Percentiles rank a stretch among this genome's conserved stretches.
Evolutionary conservation across 345 rosid genomes (phyloP).

Genomic region (Salix viminalis): DNA sequence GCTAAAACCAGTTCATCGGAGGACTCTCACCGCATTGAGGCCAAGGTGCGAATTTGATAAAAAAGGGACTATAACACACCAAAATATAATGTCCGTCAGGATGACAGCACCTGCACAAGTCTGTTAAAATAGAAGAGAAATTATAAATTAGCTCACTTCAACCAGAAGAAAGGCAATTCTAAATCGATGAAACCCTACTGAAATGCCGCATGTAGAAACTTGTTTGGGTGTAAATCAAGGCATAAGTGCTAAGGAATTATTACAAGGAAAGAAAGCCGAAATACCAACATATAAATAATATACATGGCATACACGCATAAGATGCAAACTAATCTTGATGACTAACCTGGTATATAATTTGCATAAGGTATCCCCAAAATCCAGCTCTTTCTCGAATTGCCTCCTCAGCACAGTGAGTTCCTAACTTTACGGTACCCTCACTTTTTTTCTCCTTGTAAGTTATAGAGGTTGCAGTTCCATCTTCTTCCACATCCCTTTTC

Average conservation of each 20-base stretch:
- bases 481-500: constrained; percentile 27
- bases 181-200: background rate
- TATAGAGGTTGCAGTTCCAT: background rate
- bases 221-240: background rate
- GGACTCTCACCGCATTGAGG: constrained; percentile 50
- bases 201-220: background rate
- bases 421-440: constrained; percentile 37
- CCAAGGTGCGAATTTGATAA: constrained; percentile 53
- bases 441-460: constrained; percentile 15
- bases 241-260: background rate
- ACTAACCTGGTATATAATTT: constrained; percentile 63
- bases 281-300: background rate
- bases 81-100: constrained; percentile 67
- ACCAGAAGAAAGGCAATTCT: background rate
- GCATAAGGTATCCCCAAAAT: constrained; percentile 76
- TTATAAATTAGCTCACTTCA: background rate
- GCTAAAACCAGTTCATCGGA: background rate
- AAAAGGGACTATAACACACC: constrained; percentile 72
- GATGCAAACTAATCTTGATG: background rate
- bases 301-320: background rate
- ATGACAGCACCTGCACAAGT: constrained; percentile 79
- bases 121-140: constrained; percentile 26
- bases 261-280: background rate
- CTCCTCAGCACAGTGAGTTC: constrained; percentile 37
- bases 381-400: constrained; percentile 41